Evolutionary conservation across 768 basidiomycete species (phyloP), one percentile per base, ranked within the genome.

Genomic region (Suillus alpinus): DNA sequence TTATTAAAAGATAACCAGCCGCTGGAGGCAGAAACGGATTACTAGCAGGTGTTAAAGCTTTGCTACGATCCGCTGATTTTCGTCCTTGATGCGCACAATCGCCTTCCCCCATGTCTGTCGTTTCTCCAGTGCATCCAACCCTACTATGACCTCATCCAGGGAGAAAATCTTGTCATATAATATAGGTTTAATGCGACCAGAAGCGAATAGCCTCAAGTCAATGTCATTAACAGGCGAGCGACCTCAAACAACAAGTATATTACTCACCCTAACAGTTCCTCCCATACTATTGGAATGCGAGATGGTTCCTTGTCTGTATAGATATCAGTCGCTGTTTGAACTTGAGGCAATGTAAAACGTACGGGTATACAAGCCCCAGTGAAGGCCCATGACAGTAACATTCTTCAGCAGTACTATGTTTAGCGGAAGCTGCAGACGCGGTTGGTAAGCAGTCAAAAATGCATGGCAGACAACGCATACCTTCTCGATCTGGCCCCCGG

Each of bases 101-200:
- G 81, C 91, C 70, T 98, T 98, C 0, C 96, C 96, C 92, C 94
- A 98, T 5, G 94, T 95, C 75, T 92, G 84, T 63, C 96, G 79
- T 50, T 78, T 79, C 69, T 95, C 94, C 20, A 98, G 75, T 29
- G 91, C 94, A 14, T 69, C 70, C 55, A 98, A 75, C 1, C 89
- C 96, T 1, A 87, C 84, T 3, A 81, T 74, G 2, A 95, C 75
- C 9, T 73, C 74, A 29, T 91, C 89, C 1, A 98, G 75, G 0
- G 90, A 72, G 73, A 85, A 97, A 1, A 88, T 69, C 55, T 86
- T 81, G 10, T 83, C 76, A 69, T 91, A 98, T 12, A 85, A 76
- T 2, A 93, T 79, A 1, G 94, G 92, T 55, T 82, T 83, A 13
- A 87, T 75, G 59, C 82, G 81, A 5, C 86, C 86, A 6, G 85